These are phyloP conservation scores for Pythium utonaiense DNA, from an alignment of 352 stramenopile genomes.

Conservation along the genomic window DNA sequence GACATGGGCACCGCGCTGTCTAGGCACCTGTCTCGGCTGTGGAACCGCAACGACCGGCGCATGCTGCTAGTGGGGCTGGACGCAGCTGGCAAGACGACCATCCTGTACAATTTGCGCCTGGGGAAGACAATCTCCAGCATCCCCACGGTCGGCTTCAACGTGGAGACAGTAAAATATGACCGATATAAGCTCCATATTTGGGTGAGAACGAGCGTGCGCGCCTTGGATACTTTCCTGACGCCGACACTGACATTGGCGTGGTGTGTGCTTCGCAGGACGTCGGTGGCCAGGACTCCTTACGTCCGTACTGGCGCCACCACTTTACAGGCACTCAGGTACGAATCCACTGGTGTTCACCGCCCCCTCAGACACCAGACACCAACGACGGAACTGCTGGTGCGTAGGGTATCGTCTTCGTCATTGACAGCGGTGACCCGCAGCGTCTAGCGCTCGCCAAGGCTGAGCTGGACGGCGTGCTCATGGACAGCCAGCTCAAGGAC, in stretches of 20 bases:
- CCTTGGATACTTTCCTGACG: too few relatives aligned
- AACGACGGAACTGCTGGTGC: not conserved
- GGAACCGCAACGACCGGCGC: constrained; percentile 74
- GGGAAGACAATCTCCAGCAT: constrained; percentile 77
- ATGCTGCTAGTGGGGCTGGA: constrained; percentile 76
- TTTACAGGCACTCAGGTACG: constrained; percentile 79
- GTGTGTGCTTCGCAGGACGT: constrained; percentile 46
- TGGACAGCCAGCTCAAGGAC: constrained; percentile 64
- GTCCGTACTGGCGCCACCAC: constrained; percentile 82
- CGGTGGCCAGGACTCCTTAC: constrained; percentile 70
- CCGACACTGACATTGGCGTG: not conserved
- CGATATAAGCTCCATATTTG: constrained; percentile 79
- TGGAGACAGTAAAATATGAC: constrained; percentile 72
- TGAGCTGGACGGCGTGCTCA: constrained; percentile 64
- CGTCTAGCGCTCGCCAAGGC: constrained; percentile 66
- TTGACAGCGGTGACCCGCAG: constrained; percentile 69
- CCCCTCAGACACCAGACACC: too few relatives aligned
- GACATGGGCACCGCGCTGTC: constrained; percentile 74
- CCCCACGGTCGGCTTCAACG: constrained; percentile 80
- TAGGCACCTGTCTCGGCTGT: constrained; percentile 58
- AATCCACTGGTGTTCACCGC: too few relatives aligned
- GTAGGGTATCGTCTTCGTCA: constrained; percentile 79
- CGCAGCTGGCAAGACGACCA: constrained; percentile 76
- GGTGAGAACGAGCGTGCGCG: constrained; percentile 24
- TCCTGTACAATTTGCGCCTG: constrained; percentile 75